Base-by-base conservation (phyloP, 768 basidiomycete genomes). In the Lentinula sp. region DNA sequence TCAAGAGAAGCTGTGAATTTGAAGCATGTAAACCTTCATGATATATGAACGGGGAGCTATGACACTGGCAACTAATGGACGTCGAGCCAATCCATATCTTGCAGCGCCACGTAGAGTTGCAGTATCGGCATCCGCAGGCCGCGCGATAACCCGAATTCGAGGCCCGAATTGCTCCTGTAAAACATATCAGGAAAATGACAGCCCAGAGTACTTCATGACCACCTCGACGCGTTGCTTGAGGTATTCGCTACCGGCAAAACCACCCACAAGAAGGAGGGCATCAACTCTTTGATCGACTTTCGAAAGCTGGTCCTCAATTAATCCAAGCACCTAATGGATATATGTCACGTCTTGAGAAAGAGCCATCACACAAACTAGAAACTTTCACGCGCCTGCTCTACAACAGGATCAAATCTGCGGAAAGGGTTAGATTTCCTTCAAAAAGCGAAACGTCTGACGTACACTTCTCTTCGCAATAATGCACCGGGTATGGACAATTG, bases 81-180 rank as follows among this genome's bases (percentile, higher is more conserved):
- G 79, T 55, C 85, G 82, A 18, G 91, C 88, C 28, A 94, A 78
- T 23, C 93, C 93, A 70, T 94, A 94, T 69, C 87, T 83, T 37
- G 93, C 93, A n/a, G 89, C 93, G 49, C 93, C 93, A 58, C 92
- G 87, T 60, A 89, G 75, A 1, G 93, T 95, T 2, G 93, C 93
- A 13, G 93, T 93, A 69, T 95, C 93, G 32, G 89, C 87, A 74
- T 95, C 93, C 40, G 86, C 79, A 31, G 93, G 93, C 56, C 93
- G 84, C 37, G 87, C 88, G 68, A 95, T 90, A 61, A 91, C 86
- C 54, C 74, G 80, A 51, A 94, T 88, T 50, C 80, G 80, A 42
- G 79, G 72, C 6, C 78, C 76, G 68, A 94, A 91, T 64, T 79
- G 84, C 65, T 84, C 85, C 87, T 91, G 16, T n/a, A 34, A 18